These are phyloP conservation scores for Metschnikowia koreensis DNA, from an alignment of 805 yeast species.

Conservation along the genomic window DNA sequence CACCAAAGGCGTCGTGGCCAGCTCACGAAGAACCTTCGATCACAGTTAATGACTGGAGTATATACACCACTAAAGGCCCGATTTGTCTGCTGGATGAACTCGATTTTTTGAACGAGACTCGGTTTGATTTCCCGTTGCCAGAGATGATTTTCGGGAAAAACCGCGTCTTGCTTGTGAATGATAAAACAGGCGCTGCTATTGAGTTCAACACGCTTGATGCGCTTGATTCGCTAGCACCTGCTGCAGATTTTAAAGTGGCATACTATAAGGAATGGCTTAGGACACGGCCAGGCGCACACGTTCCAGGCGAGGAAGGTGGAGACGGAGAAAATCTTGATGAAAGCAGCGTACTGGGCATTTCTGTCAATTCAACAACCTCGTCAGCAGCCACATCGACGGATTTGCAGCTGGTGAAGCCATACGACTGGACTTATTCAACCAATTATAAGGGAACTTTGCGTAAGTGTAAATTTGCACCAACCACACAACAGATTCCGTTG, in stretches of 20 bases:
- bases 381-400: slow-evolving; percentile 9
- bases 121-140: slow-evolving; percentile 80
- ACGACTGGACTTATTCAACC: slow-evolving; percentile 95
- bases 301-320: neutral
- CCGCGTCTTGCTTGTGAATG: slow-evolving; percentile 50
- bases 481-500: slow-evolving; percentile 55
- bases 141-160: slow-evolving; percentile 97
- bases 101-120: slow-evolving; percentile 57
- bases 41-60: slow-evolving; percentile 69
- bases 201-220: slow-evolving; percentile 80
- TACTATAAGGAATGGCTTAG: slow-evolving; percentile 81
- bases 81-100: slow-evolving; percentile 73
- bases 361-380: too few relatives aligned
- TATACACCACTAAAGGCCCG: slow-evolving; percentile 70
- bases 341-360: too few relatives aligned
- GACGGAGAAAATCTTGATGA: neutral
- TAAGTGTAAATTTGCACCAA: slow-evolving; percentile 20
- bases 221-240: slow-evolving; percentile 35
- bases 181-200: slow-evolving; percentile 42
- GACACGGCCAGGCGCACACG: slow-evolving; percentile 26
- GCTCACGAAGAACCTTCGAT: slow-evolving; percentile 67
- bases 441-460: slow-evolving; percentile 62
- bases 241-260: slow-evolving; percentile 56
- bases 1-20: slow-evolving; percentile 67
- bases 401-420: slow-evolving; percentile 71